These are phyloP conservation scores for Rubus parviflorus DNA, from an alignment of 306 rosid genomes.

Conservation along the genomic window DNA sequence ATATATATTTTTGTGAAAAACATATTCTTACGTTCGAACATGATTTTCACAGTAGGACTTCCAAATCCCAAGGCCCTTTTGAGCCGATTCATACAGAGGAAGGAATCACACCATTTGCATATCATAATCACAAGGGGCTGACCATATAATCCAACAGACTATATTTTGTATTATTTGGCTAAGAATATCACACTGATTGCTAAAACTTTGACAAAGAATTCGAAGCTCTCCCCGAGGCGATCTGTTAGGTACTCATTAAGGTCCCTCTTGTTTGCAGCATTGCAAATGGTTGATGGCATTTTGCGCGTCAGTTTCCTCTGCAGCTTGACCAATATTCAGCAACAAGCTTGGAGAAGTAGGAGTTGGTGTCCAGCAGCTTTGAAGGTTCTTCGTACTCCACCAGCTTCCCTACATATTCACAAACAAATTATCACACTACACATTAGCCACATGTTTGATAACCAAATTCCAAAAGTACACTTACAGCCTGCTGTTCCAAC, in stretches of 20 bases:
- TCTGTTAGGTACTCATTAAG: background rate
- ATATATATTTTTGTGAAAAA: no score
- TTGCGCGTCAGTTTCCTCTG: conserved; percentile 34
- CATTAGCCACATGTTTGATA: background rate
- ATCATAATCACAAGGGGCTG: background rate
- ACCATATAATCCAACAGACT: background rate
- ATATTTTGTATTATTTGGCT: background rate
- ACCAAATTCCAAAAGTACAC: background rate
- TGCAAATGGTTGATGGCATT: background rate
- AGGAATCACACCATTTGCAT: background rate
- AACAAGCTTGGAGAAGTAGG: conserved; percentile 73
- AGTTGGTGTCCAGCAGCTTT: conserved; percentile 55
- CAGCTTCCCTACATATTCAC: conserved; percentile 46
- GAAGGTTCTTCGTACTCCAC: conserved; percentile 77
- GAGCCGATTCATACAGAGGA: background rate
- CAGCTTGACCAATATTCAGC: conserved; percentile 81
- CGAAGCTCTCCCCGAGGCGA: no score
- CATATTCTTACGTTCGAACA: no score
- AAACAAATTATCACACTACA: background rate
- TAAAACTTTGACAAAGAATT: background rate
- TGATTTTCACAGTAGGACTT: no score
- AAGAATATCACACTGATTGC: background rate
- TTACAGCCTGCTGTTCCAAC: background rate
- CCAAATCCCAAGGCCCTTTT: no score
- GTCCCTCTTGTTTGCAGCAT: background rate